These are phyloP conservation scores for Trichoderma afroharzianum DNA, from an alignment of 2,329 filamentous ascomycete genomes.

Conservation along the genomic window DNA sequence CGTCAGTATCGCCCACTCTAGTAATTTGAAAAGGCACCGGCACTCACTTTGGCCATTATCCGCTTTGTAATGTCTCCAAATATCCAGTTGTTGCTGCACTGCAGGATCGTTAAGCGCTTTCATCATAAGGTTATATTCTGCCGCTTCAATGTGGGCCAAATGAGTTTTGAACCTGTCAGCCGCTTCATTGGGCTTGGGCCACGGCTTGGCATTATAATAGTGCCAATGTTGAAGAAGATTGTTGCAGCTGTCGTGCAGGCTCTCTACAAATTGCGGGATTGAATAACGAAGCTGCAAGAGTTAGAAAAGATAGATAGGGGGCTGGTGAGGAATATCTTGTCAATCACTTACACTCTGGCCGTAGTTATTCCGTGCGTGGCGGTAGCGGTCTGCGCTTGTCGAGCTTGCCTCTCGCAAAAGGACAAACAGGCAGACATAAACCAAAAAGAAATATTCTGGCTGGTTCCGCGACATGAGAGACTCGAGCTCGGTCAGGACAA, in stretches of 20 bases:
- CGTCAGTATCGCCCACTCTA: background rate
- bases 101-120: constrained; percentile 26
- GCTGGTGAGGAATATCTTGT: background rate
- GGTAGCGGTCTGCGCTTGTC: constrained; percentile 39
- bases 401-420: constrained; percentile 40
- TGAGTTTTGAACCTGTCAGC: constrained; percentile 25
- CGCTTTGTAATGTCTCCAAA: constrained; percentile 25
- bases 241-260: constrained; percentile 44
- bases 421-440: constrained; percentile 42
- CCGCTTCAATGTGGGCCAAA: constrained; percentile 28
- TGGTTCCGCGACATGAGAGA: constrained; percentile 33
- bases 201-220: constrained; percentile 42
- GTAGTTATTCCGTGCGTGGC: constrained; percentile 40
- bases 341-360: constrained; percentile 24
- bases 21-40: background rate
- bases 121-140: constrained; percentile 34
- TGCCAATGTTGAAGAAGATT: constrained; percentile 49
- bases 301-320: background rate
- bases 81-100: constrained; percentile 25
- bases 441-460: constrained; percentile 27
- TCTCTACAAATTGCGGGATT: constrained; percentile 39
- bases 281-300: constrained; percentile 34
- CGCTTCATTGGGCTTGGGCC: constrained; percentile 28
- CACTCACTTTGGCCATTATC: constrained; percentile 26
- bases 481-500: constrained; percentile 36